These are phyloP conservation scores for Orbilia oligospora DNA, from an alignment of 2,329 filamentous ascomycete genomes.

Conservation along the genomic window DNA sequence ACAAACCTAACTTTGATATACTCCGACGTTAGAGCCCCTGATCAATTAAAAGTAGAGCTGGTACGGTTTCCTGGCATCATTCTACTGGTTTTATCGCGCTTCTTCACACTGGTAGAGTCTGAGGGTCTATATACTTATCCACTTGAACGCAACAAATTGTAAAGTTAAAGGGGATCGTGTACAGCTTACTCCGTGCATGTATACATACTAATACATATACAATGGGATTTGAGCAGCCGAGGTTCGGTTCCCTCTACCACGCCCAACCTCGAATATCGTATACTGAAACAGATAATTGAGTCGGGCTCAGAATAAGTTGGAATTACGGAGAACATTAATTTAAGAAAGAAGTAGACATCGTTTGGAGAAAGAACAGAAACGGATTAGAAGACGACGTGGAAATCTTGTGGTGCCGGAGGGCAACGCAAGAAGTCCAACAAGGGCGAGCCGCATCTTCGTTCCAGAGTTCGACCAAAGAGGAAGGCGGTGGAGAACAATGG, in stretches of 20 bases:
- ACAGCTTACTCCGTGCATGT: no score
- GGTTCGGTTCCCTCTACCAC: not conserved
- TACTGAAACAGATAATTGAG: slow-evolving; percentile 6
- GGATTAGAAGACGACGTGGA: not conserved
- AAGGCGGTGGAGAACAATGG: slow-evolving; percentile 13
- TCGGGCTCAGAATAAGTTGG: not conserved
- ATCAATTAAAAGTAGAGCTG: no score
- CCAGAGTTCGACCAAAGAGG: slow-evolving; percentile 33
- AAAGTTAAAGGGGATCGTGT: no score
- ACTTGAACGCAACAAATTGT: no score
- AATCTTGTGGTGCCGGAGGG: not conserved
- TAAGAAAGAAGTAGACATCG: slow-evolving; percentile 2
- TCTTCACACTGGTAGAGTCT: no score
- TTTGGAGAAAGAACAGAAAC: slow-evolving; percentile 26
- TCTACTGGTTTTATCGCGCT: no score
- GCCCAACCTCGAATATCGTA: not conserved
- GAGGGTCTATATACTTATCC: no score
- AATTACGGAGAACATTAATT: slow-evolving; percentile 7
- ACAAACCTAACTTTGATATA: no score
- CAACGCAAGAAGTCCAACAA: slow-evolving; percentile 43
- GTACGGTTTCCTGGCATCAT: no score
- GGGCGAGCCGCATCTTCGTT: slow-evolving; percentile 39
- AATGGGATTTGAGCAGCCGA: not conserved
- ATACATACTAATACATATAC: no score
- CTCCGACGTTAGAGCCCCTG: no score